Conservation (phyloP, 306 rosid species). For the Mucuna pruriens region DNA sequence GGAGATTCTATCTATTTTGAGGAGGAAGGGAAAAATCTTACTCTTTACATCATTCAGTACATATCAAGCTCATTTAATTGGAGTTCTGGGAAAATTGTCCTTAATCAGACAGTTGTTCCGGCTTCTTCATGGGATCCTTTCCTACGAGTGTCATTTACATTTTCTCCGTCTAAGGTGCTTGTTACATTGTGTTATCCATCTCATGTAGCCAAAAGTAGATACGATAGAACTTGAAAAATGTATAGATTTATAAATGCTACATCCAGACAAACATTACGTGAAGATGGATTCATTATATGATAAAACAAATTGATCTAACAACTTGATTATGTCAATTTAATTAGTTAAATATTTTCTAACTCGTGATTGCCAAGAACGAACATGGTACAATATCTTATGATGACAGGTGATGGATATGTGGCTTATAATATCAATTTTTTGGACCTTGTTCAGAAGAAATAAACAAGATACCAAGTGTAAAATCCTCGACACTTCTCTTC, state of each 20-base stretch:
- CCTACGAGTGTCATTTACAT: slow-evolving; percentile 51
- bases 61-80: slow-evolving; percentile 72
- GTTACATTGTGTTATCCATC: background rate
- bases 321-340: too few relatives aligned
- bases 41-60: slow-evolving; percentile 70
- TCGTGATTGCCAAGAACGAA: background rate
- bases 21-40: slow-evolving; percentile 53
- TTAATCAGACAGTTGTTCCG: slow-evolving; percentile 58
- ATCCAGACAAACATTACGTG: background rate
- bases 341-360: background rate
- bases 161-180: slow-evolving; percentile 50
- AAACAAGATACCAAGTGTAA: background rate
- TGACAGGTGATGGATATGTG: background rate
- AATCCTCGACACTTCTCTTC: background rate
- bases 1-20: slow-evolving; percentile 92
- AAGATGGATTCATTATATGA: slow-evolving; percentile 4
- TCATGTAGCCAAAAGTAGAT: background rate
- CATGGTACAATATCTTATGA: background rate
- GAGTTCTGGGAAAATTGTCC: slow-evolving; percentile 56
- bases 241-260: background rate
- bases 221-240: too few relatives aligned
- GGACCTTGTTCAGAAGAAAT: background rate
- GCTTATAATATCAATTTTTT: slow-evolving; percentile 12
- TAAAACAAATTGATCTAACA: background rate
- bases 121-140: slow-evolving; percentile 61